These are phyloP conservation scores for Rhizophagus clarus DNA, from an alignment of 192 early-diverging fungal genomes.

Conservation along the genomic window DNA sequence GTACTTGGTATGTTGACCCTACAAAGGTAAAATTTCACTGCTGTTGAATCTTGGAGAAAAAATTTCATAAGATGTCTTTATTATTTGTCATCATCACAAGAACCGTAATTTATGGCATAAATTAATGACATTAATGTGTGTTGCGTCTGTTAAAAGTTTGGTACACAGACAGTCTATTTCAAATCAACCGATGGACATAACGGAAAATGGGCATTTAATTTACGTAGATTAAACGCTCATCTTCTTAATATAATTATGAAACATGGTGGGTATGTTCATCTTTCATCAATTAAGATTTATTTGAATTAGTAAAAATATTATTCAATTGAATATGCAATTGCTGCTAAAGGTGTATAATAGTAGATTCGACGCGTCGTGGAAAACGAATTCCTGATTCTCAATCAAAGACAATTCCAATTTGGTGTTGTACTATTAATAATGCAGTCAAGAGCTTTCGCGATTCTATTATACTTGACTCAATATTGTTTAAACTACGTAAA, in stretches of 20 bases:
- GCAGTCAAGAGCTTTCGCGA: constrained; percentile 40
- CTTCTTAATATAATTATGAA: constrained; percentile 58
- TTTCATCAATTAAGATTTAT: not conserved
- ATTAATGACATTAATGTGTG: too few species aligned
- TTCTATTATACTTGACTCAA: constrained; percentile 8
- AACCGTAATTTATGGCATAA: too few species aligned
- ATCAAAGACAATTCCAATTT: constrained; percentile 87
- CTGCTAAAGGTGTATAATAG: constrained; percentile 69
- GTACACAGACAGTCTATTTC: constrained; percentile 75
- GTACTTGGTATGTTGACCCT: constrained; percentile 82
- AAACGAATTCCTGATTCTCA: constrained; percentile 85
- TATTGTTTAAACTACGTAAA: not conserved
- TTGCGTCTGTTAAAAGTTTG: constrained; percentile 29
- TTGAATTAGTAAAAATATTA: not conserved
- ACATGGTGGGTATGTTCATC: constrained; percentile 55
- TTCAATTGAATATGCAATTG: not conserved
- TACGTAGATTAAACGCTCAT: constrained; percentile 79
- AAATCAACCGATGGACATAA: constrained; percentile 95
- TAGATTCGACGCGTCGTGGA: constrained; percentile 85
- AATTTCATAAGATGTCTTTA: too few species aligned
- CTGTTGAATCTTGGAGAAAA: not conserved
- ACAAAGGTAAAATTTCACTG: constrained; percentile 42
- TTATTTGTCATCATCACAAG: too few species aligned
- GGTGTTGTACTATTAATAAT: constrained; percentile 80
- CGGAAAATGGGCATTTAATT: constrained; percentile 81